Conservation (phyloP, 805 yeast genomes). For the Zygotorulaspora chibaensis region DNA sequence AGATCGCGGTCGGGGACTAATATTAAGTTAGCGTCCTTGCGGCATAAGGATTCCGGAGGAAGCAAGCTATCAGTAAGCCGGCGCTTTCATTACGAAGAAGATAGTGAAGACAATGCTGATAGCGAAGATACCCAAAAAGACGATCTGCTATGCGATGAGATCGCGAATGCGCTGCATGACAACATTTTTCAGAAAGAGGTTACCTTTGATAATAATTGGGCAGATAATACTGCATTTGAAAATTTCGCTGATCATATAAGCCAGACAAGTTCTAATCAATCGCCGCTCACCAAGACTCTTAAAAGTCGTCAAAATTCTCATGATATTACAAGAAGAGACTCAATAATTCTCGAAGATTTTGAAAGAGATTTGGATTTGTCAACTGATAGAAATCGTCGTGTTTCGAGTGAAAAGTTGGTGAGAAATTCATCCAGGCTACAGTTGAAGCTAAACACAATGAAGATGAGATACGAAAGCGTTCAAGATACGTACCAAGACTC, state of each 20-base stretch:
- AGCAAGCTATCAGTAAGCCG: background rate
- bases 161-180: conserved; percentile 16
- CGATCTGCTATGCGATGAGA: conserved; percentile 6
- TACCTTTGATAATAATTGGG: conserved; percentile 18
- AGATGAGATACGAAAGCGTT: conserved; percentile 5
- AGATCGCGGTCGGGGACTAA: conserved; percentile 1
- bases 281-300: conserved; percentile 13
- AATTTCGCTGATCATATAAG: conserved; percentile 3
- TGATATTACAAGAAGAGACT: conserved; percentile 3
- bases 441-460: conserved; percentile 10
- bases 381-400: background rate
- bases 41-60: background rate
- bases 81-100: background rate
- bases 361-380: conserved; percentile 1
- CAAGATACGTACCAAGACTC: background rate
- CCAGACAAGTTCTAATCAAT: conserved; percentile 16
- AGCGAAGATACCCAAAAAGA: background rate
- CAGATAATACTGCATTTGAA: background rate
- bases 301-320: background rate
- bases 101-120: background rate
- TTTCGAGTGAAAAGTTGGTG: background rate
- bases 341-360: conserved; percentile 7
- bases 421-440: conserved; percentile 7
- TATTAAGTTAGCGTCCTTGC: background rate
- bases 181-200: conserved; percentile 13